phyloP scores from a whole-genome alignment of 2,329 filamentous ascomycete species.

The Pseudopyricularia cyperi region DNA sequence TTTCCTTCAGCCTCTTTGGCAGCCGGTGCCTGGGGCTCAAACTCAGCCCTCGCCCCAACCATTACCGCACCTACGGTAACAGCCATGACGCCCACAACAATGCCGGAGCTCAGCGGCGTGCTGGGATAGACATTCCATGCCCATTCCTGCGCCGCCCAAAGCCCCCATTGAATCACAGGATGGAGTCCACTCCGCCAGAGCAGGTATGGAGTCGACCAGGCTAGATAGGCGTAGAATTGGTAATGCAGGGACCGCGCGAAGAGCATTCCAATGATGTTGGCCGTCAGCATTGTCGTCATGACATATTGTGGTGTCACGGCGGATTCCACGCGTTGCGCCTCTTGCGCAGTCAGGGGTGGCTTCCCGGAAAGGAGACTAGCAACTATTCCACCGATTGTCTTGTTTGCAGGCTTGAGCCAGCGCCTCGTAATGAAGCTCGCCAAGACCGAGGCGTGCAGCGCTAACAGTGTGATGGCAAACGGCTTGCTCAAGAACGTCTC shows the following conservation, averaged over 20 bases:
- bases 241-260: constrained; percentile 86
- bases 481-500: constrained; percentile 55
- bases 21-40: constrained; percentile 9
- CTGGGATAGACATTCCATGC: constrained; percentile 94
- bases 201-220: constrained; percentile 78
- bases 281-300: constrained; percentile 62
- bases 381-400: constrained; percentile 39
- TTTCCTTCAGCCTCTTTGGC: not conserved
- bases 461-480: constrained; percentile 58
- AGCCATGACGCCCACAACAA: constrained; percentile 59
- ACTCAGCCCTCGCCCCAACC: constrained; percentile 36
- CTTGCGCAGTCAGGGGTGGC: constrained; percentile 31
- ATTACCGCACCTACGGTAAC: constrained; percentile 52
- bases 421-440: constrained; percentile 49
- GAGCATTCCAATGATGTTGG: constrained; percentile 67
- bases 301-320: constrained; percentile 59
- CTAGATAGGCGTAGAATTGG: constrained; percentile 87
- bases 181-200: constrained; percentile 67
- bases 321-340: constrained; percentile 45
- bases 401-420: constrained; percentile 60
- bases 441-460: constrained; percentile 52
- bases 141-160: constrained; percentile 77
- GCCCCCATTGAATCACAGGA: constrained; percentile 49
- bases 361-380: constrained; percentile 11
- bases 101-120: constrained; percentile 37